Conservation (phyloP, 78 protist species). For the Speleostelium caveatum region DNA sequence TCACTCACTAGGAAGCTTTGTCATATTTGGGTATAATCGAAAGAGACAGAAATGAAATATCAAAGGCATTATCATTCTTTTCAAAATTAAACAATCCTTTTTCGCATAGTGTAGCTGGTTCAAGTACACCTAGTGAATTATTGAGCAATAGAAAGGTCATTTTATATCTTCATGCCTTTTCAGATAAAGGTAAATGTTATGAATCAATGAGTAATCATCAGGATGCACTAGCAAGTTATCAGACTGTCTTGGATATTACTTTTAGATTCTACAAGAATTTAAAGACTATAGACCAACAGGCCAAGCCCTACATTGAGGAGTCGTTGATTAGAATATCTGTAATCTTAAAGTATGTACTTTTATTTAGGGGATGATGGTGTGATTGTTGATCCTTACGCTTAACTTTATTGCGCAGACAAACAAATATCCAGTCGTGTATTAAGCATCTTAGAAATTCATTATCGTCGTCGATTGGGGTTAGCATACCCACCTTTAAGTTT, state of each 20-base stretch:
- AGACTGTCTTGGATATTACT: conserved; percentile 23
- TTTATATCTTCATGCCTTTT: conserved; percentile 40
- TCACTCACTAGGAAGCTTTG: conserved; percentile 14
- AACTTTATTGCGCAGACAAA: no score
- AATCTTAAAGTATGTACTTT: conserved; percentile 32
- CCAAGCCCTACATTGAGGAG: conserved; percentile 34
- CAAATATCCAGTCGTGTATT: conserved; percentile 11
- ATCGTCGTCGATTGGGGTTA: conserved; percentile 36
- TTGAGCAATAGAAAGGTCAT: conserved; percentile 38
- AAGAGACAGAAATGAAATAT: conserved; percentile 43
- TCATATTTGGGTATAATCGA: conserved; percentile 67
- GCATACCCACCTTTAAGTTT: not conserved
- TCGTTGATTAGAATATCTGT: conserved; percentile 21
- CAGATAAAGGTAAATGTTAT: conserved; percentile 60
- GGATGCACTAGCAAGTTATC: conserved; percentile 23
- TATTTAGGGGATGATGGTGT: not conserved
- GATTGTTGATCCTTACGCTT: no score
- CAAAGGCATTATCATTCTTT: conserved; percentile 22
- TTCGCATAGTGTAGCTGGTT: not conserved
- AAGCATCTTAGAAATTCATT: conserved; percentile 43
- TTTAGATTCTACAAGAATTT: conserved; percentile 36
- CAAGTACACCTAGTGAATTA: conserved; percentile 1
- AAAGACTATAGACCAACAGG: conserved; percentile 17
- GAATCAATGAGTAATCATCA: conserved; percentile 27
- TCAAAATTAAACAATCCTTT: conserved; percentile 25